Base-by-base conservation (phyloP, 2,329 filamentous ascomycete genomes). In the Neopestalotiopsis rosae region DNA sequence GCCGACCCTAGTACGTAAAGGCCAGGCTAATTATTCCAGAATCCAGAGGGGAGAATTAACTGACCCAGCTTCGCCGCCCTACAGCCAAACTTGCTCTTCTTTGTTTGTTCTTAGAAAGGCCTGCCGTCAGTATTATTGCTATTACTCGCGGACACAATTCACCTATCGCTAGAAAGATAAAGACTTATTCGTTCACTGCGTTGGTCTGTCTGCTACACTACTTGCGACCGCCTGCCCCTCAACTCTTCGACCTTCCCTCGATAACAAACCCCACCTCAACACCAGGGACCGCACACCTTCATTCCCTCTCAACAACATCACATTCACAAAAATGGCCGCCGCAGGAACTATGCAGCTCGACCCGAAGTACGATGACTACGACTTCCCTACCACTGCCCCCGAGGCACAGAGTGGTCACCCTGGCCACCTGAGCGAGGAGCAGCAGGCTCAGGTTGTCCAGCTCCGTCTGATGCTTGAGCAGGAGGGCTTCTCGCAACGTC, bases 281-380 rank as follows among this genome's bases (percentile, higher is more conserved):
- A 24, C n/a, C 57, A 38, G 10, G 42, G 61, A 66, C 57, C 57
- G 12, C 38, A 62, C 63, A 28, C 30, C 34, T 40, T 49, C 57
- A 20, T 52, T 34, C 65, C 9, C 38, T 49, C 13, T 32, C 61
- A 69, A 34, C 65, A 14, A n/a, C 65, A 61, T 32, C 40, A 49
- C 59, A 61, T 20, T 24, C 56, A 20, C 65, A 13, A 72, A 45
- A 52, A 71, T 70, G 67, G 62, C 62, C 56, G 65, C 57, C 30
- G 42, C 42, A 45, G 42, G 77, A 52, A 71, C 79, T 77, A 85
- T 89, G 83, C 84, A 89, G 80, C 79, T 94, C 76, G 91, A 97
- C 82, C 88, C 93, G 80, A 98, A 97, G 85, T 97, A 98, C 87
- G 96, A 98, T 85, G 82, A 97, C 86, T 98, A 96, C 83, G 95